A percentile compares a stretch with the other conserved stretches of the same genome.
Evolutionary conservation across 176 grass and related monocot species (phyloP).

Genomic region (Chrysopogon serrulatus): DNA sequence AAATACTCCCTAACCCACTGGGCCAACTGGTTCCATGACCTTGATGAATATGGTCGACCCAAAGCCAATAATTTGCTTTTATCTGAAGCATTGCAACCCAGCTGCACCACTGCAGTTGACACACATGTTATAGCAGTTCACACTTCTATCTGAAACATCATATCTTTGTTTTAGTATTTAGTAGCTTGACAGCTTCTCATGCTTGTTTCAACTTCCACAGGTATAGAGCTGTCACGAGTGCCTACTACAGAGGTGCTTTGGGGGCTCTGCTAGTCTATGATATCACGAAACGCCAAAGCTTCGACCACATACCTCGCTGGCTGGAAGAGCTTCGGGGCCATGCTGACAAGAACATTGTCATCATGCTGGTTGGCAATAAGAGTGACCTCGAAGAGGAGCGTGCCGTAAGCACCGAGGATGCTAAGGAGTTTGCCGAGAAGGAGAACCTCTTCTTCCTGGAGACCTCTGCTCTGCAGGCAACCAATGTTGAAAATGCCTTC

Average conservation of each 20-base stretch:
- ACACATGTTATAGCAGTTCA: not conserved
- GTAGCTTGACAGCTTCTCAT: not conserved
- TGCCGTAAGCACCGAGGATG: conserved; percentile 35
- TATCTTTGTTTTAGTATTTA: not conserved
- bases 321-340: conserved; percentile 47
- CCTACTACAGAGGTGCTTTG: conserved; percentile 50
- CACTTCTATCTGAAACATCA: not conserved
- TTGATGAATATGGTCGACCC: not conserved
- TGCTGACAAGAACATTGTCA: conserved; percentile 50
- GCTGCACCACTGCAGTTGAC: not conserved
- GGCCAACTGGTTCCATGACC: no score
- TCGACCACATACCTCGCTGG: conserved; percentile 59
- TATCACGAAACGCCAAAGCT: conserved; percentile 50
- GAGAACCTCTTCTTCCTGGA: conserved; percentile 57
- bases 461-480: conserved; percentile 44
- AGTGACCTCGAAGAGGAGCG: conserved; percentile 45
- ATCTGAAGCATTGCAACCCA: not conserved
- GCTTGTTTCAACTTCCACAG: conserved; percentile 10
- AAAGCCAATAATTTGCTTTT: not conserved
- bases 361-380: conserved; percentile 55
- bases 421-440: conserved; percentile 52
- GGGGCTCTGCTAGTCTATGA: conserved; percentile 56
- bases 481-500: conserved; percentile 42
- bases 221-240: conserved; percentile 59
- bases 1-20: no score